A percentile compares a stretch with the other conserved stretches of the same genome.
Evolutionary conservation across 495 filamentous ascomycete genomes (phyloP).

Genomic region (Podospora pseudocomata): DNA sequence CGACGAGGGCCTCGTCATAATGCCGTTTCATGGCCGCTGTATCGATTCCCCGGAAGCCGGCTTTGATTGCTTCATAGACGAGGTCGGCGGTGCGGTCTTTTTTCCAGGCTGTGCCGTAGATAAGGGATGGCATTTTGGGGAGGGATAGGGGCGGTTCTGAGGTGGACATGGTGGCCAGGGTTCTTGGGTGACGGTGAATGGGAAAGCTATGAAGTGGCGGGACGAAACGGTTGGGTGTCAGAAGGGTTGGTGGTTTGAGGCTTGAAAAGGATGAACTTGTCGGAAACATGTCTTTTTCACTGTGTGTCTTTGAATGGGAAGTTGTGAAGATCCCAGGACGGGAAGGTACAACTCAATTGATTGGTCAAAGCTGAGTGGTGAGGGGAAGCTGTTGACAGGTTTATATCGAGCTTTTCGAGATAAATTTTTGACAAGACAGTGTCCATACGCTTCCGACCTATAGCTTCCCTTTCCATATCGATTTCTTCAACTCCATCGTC

Average conservation of each 20-base stretch:
- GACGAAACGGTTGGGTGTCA: neutral
- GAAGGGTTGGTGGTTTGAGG: neutral
- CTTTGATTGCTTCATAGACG: constrained; percentile 62
- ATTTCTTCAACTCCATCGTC: neutral
- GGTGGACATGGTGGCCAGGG: constrained; percentile 14
- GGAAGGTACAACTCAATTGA: constrained; percentile 6
- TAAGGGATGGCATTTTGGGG: constrained; percentile 51
- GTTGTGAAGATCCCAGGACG: neutral
- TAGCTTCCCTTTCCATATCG: too few relatives aligned
- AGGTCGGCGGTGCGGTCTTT: constrained; percentile 64
- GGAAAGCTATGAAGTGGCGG: neutral
- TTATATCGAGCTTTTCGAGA: neutral
- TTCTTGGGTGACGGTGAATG: neutral
- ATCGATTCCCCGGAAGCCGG: constrained; percentile 72
- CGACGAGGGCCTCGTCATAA: constrained; percentile 71
- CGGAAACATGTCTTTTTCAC: neutral
- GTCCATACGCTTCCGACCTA: too few relatives aligned
- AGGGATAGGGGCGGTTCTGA: constrained; percentile 9
- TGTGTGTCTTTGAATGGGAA: neutral
- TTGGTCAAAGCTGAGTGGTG: constrained; percentile 12
- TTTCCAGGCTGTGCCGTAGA: constrained; percentile 92
- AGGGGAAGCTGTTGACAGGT: constrained; percentile 14
- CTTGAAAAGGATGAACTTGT: neutral
- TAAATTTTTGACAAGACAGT: neutral
- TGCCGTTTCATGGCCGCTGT: constrained; percentile 77